phyloP scores from a whole-genome alignment of 2,329 filamentous ascomycete species.

The Septoria linicola region DNA sequence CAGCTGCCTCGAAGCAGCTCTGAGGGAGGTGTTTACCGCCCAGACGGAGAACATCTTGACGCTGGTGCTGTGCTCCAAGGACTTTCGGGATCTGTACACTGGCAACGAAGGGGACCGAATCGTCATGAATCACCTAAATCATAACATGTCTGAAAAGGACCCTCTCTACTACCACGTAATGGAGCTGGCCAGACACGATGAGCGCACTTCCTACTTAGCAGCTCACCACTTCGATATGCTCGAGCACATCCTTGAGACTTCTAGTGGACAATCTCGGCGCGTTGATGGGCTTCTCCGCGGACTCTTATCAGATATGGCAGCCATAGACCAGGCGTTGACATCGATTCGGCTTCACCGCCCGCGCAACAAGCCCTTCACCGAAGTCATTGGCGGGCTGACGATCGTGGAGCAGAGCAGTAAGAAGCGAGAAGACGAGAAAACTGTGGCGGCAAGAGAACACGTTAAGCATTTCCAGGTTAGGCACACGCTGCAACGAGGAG shows the following conservation, averaged over 20 bases:
- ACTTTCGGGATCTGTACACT: not conserved
- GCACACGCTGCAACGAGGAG: not conserved
- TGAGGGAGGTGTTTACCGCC: not conserved
- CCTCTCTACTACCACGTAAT: slow-evolving; percentile 1
- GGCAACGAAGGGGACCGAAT: no score
- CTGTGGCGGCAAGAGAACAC: not conserved
- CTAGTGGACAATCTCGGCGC: not conserved
- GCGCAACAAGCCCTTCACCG: not conserved
- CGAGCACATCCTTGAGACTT: not conserved
- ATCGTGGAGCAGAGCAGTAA: not conserved
- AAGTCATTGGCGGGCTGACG: not conserved
- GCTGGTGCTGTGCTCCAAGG: not conserved
- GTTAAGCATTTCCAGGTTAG: not conserved
- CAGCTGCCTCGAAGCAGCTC: not conserved
- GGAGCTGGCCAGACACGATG: not conserved
- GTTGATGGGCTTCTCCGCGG: not conserved
- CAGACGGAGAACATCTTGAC: not conserved
- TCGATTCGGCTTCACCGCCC: slow-evolving; percentile 2
- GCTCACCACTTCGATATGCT: not conserved
- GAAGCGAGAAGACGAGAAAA: not conserved
- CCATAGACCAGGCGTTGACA: slow-evolving; percentile 4
- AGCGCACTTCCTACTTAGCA: not conserved
- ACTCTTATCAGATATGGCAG: slow-evolving; percentile 1
- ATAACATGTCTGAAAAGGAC: not conserved
- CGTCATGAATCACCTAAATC: not conserved